A percentile compares a stretch with the other conserved stretches of the same genome.
phyloP scores from a whole-genome alignment of 1,284 basidiomycete genomes.

The Quambalaria eucalypti region DNA sequence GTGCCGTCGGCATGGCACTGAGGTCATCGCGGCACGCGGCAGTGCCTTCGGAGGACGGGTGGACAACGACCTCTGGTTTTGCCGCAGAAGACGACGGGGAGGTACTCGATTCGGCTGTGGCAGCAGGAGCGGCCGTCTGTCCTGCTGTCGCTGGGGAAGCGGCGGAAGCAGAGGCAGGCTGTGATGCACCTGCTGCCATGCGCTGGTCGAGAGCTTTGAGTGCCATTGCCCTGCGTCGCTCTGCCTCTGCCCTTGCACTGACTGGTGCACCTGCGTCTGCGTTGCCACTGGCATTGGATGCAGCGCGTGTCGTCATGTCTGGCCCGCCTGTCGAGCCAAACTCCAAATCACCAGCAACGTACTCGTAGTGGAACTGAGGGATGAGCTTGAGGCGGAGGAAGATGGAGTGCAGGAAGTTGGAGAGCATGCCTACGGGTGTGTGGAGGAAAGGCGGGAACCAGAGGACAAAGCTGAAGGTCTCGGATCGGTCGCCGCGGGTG shows the following conservation, averaged over 20 bases:
- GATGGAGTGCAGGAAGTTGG: slow-evolving; percentile 61
- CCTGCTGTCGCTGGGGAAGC: neutral
- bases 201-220: slow-evolving; percentile 90
- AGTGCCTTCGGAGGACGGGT: too few relatives aligned
- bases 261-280: neutral
- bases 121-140: neutral
- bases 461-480: slow-evolving; percentile 87
- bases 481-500: slow-evolving; percentile 72
- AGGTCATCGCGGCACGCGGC: too few relatives aligned
- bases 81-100: too few relatives aligned
- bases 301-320: slow-evolving; percentile 20
- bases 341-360: slow-evolving; percentile 57
- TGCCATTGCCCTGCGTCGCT: slow-evolving; percentile 66
- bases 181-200: slow-evolving; percentile 53
- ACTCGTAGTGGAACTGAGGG: slow-evolving; percentile 63
- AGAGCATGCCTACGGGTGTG: slow-evolving; percentile 60
- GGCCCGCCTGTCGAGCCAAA: slow-evolving; percentile 49
- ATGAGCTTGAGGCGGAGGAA: slow-evolving; percentile 60
- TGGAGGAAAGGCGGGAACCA: slow-evolving; percentile 83
- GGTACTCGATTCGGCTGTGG: neutral
- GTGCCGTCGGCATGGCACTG: too few relatives aligned
- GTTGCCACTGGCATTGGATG: slow-evolving; percentile 57
- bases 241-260: slow-evolving; percentile 30
- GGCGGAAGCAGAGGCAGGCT: neutral
- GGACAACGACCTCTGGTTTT: too few relatives aligned